Percentiles rank a stretch among this genome's conserved stretches.
phyloP scores from a whole-genome alignment of 164 flowering plant species.

The Annona squamosa region DNA sequence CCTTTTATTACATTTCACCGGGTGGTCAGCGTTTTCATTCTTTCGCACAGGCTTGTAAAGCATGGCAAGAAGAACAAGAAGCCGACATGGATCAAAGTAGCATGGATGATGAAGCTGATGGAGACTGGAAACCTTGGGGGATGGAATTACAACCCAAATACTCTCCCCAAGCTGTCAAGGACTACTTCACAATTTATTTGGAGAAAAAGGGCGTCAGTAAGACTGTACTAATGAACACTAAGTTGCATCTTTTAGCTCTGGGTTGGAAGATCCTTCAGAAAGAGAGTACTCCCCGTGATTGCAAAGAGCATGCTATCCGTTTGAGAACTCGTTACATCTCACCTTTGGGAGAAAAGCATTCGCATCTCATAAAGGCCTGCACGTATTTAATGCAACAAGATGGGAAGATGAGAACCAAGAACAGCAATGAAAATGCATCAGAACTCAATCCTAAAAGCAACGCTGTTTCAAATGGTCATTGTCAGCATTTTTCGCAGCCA shows the following conservation, averaged over 20 bases:
- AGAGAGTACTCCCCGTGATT: background rate
- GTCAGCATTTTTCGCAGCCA: background rate
- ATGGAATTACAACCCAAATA: background rate
- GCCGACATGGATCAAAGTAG: background rate
- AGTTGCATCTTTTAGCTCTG: slow-evolving; percentile 2
- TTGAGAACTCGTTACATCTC: background rate
- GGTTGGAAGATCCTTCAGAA: slow-evolving; percentile 7
- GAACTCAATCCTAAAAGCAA: background rate
- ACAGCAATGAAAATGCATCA: background rate
- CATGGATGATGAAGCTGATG: background rate
- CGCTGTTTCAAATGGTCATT: background rate
- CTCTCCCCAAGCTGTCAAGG: background rate
- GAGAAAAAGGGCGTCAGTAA: background rate
- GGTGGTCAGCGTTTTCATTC: background rate
- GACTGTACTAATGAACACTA: background rate
- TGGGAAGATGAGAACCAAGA: background rate
- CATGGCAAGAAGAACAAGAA: background rate
- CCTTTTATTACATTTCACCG: background rate
- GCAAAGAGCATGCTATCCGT: background rate
- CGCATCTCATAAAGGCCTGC: background rate
- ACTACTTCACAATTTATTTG: background rate
- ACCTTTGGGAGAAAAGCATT: background rate
- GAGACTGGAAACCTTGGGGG: background rate
- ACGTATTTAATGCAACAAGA: background rate
- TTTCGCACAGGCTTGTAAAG: background rate